These are phyloP conservation scores for Dendrostoma leiphaemia DNA, from an alignment of 2,329 filamentous ascomycete species.

Conservation along the genomic window DNA sequence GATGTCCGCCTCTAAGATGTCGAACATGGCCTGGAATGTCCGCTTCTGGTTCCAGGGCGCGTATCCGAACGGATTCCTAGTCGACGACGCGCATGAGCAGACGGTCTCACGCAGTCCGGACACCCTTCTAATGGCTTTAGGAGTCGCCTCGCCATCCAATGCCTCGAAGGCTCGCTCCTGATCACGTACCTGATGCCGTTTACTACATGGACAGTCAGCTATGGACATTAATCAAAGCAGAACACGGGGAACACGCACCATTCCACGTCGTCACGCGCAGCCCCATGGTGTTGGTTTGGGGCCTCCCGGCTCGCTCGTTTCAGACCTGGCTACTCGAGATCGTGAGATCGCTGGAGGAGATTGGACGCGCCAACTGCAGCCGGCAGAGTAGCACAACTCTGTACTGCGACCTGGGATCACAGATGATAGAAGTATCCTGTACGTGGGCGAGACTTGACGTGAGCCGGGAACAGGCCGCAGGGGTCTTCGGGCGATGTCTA, in stretches of 20 bases:
- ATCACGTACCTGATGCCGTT: slow-evolving; percentile 71
- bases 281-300: slow-evolving; percentile 55
- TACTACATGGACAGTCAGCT: slow-evolving; percentile 47
- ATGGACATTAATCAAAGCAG: slow-evolving; percentile 4
- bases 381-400: too few relatives aligned
- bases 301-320: too few relatives aligned
- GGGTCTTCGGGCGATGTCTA: too few relatives aligned
- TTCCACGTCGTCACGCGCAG: slow-evolving; percentile 87
- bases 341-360: too few relatives aligned
- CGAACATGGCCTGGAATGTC: slow-evolving; percentile 87
- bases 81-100: not conserved
- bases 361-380: too few relatives aligned
- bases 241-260: slow-evolving; percentile 48
- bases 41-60: slow-evolving; percentile 75
- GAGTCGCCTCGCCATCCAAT: not conserved
- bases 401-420: too few relatives aligned
- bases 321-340: too few relatives aligned
- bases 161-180: too few relatives aligned
- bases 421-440: too few relatives aligned
- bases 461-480: too few relatives aligned
- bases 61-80: slow-evolving; percentile 78
- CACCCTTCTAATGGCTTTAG: not conserved
- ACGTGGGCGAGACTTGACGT: too few relatives aligned
- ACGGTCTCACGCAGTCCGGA: not conserved
- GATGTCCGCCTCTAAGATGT: slow-evolving; percentile 87